These are phyloP conservation scores for Eleusine indica DNA, from an alignment of 176 grass and related monocot species.

Conservation along the genomic window DNA sequence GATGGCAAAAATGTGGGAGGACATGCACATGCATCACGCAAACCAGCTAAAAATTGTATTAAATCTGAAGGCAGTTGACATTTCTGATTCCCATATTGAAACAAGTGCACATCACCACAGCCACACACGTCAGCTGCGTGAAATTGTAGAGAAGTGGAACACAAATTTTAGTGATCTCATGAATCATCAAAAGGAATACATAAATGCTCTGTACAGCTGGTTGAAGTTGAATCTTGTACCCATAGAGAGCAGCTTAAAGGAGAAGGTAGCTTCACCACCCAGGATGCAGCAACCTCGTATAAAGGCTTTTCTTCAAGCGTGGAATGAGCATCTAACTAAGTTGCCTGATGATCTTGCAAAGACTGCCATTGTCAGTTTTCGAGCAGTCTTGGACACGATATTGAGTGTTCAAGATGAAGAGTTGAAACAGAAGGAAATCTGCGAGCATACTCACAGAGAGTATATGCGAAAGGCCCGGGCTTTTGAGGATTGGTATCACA, in stretches of 20 bases:
- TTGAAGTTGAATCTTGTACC: slow-evolving; percentile 87
- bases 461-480: slow-evolving; percentile 63
- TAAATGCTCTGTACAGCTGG: slow-evolving; percentile 75
- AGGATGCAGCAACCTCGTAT: slow-evolving; percentile 73
- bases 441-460: slow-evolving; percentile 61
- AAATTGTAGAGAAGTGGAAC: slow-evolving; percentile 80
- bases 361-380: slow-evolving; percentile 73
- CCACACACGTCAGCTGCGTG: slow-evolving; percentile 71
- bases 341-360: slow-evolving; percentile 83
- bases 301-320: slow-evolving; percentile 72
- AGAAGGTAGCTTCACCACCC: slow-evolving; percentile 84
- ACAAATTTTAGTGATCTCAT: slow-evolving; percentile 73
- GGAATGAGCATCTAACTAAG: slow-evolving; percentile 77
- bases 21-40: slow-evolving; percentile 71
- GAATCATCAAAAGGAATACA: slow-evolving; percentile 78
- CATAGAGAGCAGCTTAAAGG: slow-evolving; percentile 95
- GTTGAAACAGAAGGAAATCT: slow-evolving; percentile 85
- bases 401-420: slow-evolving; percentile 81
- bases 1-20: slow-evolving; percentile 96
- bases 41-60: slow-evolving; percentile 66
- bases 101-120: slow-evolving; percentile 80
- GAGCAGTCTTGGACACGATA: slow-evolving; percentile 82
- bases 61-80: slow-evolving; percentile 71
- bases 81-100: slow-evolving; percentile 69
- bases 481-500: slow-evolving; percentile 94